These are phyloP conservation scores for Ceratorhiza oryzae-sativae DNA, from an alignment of 1,284 basidiomycete genomes.

Conservation along the genomic window DNA sequence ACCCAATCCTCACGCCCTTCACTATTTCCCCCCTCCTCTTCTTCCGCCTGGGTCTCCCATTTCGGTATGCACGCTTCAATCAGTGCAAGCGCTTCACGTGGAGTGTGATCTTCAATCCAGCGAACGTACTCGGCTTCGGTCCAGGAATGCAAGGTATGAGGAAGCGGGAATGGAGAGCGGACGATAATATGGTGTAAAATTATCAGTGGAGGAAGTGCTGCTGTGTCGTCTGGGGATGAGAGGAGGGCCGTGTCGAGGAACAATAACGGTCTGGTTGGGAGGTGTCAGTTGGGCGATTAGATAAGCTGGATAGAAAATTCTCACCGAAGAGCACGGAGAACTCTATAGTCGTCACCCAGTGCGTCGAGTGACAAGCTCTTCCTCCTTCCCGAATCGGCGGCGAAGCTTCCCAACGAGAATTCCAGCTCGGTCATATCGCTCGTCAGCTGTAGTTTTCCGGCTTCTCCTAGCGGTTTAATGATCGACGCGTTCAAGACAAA, in stretches of 20 bases:
- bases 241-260: conserved; percentile 82
- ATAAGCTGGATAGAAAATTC: conserved; percentile 44
- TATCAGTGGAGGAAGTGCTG: conserved; percentile 79
- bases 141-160: conserved; percentile 89
- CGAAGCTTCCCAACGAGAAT: conserved; percentile 82
- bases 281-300: neutral
- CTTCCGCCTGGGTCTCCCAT: conserved; percentile 62
- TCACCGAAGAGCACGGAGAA: conserved; percentile 80
- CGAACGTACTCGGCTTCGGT: conserved; percentile 90
- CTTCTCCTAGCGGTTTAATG: conserved; percentile 84
- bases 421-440: conserved; percentile 96
- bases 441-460: conserved; percentile 88
- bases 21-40: conserved; percentile 59
- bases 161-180: conserved; percentile 83
- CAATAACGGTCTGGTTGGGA: conserved; percentile 69
- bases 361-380: conserved; percentile 66
- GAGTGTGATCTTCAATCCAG: conserved; percentile 82
- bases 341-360: conserved; percentile 81
- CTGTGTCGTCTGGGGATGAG: conserved; percentile 68
- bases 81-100: conserved; percentile 73
- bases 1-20: conserved; percentile 48
- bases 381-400: conserved; percentile 58
- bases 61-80: conserved; percentile 72
- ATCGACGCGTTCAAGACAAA: conserved; percentile 92
- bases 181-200: conserved; percentile 92